These are phyloP conservation scores for Prunus armeniaca DNA, from an alignment of 306 rosid species.

Conservation along the genomic window DNA sequence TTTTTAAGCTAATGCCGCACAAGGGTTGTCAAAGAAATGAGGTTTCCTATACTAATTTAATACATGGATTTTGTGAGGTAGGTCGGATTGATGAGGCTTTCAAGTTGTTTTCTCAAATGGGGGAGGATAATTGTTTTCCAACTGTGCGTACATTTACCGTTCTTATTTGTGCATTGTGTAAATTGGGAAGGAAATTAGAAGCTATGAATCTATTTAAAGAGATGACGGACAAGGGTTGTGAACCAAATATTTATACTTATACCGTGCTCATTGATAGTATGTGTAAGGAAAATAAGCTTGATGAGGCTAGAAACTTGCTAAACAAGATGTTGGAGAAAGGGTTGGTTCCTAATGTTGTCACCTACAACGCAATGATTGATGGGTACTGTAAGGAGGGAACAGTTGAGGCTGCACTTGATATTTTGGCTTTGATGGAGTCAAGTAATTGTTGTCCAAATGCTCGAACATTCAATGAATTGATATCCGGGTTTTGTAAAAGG, in stretches of 20 bases:
- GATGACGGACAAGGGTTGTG: slow-evolving; percentile 59
- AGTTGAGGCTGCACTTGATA: slow-evolving; percentile 49
- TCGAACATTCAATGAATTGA: slow-evolving; percentile 68
- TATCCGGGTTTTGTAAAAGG: slow-evolving; percentile 58
- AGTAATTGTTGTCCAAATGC: slow-evolving; percentile 56
- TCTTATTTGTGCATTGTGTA: slow-evolving; percentile 47
- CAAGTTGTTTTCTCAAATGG: slow-evolving; percentile 55
- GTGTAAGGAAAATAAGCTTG: slow-evolving; percentile 56
- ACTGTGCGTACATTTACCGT: slow-evolving; percentile 57
- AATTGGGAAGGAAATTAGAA: slow-evolving; percentile 48
- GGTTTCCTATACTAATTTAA: slow-evolving; percentile 54
- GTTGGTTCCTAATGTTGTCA: slow-evolving; percentile 50
- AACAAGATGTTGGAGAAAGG: slow-evolving; percentile 59
- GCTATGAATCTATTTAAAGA: slow-evolving; percentile 49
- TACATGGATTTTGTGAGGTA: slow-evolving; percentile 71
- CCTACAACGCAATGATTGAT: slow-evolving; percentile 67
- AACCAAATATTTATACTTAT: slow-evolving; percentile 71
- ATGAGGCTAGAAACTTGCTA: slow-evolving; percentile 45
- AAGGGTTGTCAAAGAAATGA: slow-evolving; percentile 56
- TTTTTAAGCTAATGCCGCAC: slow-evolving; percentile 50
- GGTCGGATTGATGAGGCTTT: slow-evolving; percentile 47
- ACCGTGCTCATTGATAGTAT: slow-evolving; percentile 55
- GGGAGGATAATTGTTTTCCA: slow-evolving; percentile 55
- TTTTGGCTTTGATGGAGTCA: slow-evolving; percentile 62
- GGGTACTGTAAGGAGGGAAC: slow-evolving; percentile 68